Percentiles rank a stretch among this genome's conserved stretches.
Conservation (phyloP, 2,329 filamentous ascomycete genomes). For the Leptodontidium sp. region DNA sequence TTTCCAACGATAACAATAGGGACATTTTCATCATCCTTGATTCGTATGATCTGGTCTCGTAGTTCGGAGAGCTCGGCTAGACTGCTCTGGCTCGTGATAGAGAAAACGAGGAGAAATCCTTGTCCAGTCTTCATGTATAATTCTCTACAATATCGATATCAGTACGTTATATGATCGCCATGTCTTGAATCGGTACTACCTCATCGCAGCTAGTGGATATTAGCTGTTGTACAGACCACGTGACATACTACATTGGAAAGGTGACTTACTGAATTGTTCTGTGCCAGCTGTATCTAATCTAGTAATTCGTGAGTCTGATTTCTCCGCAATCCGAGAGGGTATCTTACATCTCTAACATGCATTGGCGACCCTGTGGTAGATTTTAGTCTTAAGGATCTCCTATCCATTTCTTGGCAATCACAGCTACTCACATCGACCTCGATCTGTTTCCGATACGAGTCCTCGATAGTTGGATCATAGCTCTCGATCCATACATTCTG, state of each 20-base stretch:
- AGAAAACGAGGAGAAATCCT: conserved; percentile 79
- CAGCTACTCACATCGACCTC: conserved; percentile 71
- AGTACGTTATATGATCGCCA: neutral
- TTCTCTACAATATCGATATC: conserved; percentile 55
- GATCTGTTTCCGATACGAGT: conserved; percentile 66
- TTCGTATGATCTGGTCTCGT: conserved; percentile 76
- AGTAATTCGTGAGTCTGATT: conserved; percentile 30
- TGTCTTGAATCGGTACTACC: conserved; percentile 50
- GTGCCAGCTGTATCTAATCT: conserved; percentile 77
- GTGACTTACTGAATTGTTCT: conserved; percentile 74
- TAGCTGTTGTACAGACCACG: conserved; percentile 36
- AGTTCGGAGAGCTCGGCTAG: conserved; percentile 75
- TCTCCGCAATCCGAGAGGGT: neutral
- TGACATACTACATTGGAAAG: conserved; percentile 27
- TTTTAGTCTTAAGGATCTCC: conserved; percentile 19
- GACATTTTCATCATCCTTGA: conserved; percentile 75
- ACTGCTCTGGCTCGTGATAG: conserved; percentile 74
- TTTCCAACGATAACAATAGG: conserved; percentile 79
- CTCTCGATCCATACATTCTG: conserved; percentile 80
- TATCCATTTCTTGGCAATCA: conserved; percentile 13
- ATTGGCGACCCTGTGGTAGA: conserved; percentile 67
- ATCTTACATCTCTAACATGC: conserved; percentile 74
- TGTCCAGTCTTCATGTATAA: conserved; percentile 80
- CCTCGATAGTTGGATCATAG: conserved; percentile 69
- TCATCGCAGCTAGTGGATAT: conserved; percentile 59